A percentile compares a stretch with the other conserved stretches of the same genome.
phyloP scores from a whole-genome alignment of 2,329 filamentous ascomycete genomes.

The Ilyonectria robusta region DNA sequence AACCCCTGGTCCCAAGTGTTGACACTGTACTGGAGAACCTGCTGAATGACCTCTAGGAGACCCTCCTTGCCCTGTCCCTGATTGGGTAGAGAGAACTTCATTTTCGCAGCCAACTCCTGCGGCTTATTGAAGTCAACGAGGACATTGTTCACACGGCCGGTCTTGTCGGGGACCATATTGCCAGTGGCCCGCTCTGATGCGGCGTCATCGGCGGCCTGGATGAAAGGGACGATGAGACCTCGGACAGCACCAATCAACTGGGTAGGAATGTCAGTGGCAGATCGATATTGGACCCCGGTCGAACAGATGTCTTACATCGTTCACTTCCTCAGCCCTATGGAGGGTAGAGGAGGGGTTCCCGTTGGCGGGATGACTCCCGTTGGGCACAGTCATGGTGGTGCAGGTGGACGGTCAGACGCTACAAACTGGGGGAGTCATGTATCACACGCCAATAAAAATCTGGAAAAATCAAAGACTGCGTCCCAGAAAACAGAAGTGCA shows the following conservation, averaged over 20 bases:
- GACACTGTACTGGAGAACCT: constrained; percentile 86
- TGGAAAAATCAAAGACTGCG: constrained; percentile 2
- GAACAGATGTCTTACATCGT: constrained; percentile 46
- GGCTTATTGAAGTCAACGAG: constrained; percentile 76
- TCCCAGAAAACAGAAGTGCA: constrained; percentile 5
- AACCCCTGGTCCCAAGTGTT: constrained; percentile 99
- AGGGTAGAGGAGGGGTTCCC: constrained; percentile 44
- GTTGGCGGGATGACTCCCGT: constrained; percentile 34
- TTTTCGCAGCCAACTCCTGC: constrained; percentile 67
- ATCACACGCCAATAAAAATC: constrained; percentile 12
- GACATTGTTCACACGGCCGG: constrained; percentile 64
- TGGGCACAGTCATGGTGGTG: constrained; percentile 47
- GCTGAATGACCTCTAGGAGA: constrained; percentile 77
- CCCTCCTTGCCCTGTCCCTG: constrained; percentile 78
- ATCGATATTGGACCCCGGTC: constrained; percentile 19
- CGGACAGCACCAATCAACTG: constrained; percentile 79
- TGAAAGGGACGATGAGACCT: constrained; percentile 78
- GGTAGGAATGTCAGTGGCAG: constrained; percentile 39
- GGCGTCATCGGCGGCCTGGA: constrained; percentile 78
- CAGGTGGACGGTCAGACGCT: constrained; percentile 17
- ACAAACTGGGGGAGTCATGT: not conserved
- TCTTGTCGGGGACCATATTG: constrained; percentile 58
- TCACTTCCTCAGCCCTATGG: constrained; percentile 51
- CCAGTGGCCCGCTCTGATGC: constrained; percentile 66
- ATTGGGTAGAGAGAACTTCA: constrained; percentile 72